phyloP scores from a whole-genome alignment of 257 asterid species.

The Thymus quinquecostatus region DNA sequence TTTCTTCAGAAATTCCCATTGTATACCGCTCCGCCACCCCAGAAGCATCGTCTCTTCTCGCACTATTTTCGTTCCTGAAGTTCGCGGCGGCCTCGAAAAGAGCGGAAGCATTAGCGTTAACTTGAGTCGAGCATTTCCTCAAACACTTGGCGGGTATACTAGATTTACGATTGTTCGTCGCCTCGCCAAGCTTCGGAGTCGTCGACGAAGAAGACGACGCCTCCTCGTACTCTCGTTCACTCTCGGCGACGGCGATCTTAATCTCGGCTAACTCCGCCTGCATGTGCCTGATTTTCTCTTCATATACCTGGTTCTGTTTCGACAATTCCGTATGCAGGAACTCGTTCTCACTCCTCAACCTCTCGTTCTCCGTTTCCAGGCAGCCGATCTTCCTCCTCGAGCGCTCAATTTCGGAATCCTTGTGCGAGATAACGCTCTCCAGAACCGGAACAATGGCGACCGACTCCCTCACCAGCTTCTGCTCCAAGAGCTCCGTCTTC shows the following conservation, averaged over 20 bases:
- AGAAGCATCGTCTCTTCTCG: constrained; percentile 46
- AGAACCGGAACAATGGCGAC: constrained; percentile 77
- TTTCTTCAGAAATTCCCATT: constrained; percentile 53
- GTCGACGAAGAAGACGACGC: constrained; percentile 46
- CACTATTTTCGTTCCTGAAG: constrained; percentile 39
- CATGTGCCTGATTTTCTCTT: constrained; percentile 56
- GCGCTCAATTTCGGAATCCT: constrained; percentile 66
- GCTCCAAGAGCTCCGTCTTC: constrained; percentile 79
- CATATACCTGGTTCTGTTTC: constrained; percentile 57
- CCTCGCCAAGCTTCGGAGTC: constrained; percentile 37
- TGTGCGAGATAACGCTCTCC: constrained; percentile 61
- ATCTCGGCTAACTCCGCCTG: constrained; percentile 64
- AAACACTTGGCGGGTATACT: constrained; percentile 31
- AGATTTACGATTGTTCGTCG: constrained; percentile 33
- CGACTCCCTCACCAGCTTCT: constrained; percentile 67
- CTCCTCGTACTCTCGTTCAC: constrained; percentile 43
- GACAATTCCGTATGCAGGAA: constrained; percentile 66
- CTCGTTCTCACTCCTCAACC: constrained; percentile 80
- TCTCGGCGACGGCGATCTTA: constrained; percentile 58
- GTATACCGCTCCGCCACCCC: constrained; percentile 46
- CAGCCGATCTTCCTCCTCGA: constrained; percentile 62
- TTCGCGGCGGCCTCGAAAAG: constrained; percentile 1
- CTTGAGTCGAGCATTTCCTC: constrained; percentile 55
- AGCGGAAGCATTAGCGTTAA: neutral
- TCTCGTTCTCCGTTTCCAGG: constrained; percentile 76